These are phyloP conservation scores for Boletellus dicymbophilus DNA, from an alignment of 1,284 basidiomycete genomes.

Conservation along the genomic window DNA sequence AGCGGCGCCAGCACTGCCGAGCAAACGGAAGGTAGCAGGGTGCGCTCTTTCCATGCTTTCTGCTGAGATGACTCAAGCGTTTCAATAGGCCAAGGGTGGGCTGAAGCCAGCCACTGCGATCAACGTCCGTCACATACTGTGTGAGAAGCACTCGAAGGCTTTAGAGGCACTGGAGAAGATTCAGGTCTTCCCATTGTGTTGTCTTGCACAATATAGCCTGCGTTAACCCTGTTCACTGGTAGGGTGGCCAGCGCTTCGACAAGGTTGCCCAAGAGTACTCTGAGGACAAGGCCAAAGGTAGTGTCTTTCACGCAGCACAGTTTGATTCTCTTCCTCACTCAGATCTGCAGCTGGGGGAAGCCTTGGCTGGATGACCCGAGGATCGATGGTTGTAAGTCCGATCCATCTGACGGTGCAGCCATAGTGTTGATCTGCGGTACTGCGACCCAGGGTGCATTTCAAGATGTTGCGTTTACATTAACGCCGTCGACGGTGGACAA, in stretches of 20 bases:
- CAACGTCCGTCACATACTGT: constrained; percentile 84
- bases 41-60: constrained; percentile 9
- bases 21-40: constrained; percentile 29
- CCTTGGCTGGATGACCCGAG: constrained; percentile 82
- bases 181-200: constrained; percentile 50
- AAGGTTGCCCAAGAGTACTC: constrained; percentile 87
- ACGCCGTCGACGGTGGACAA: constrained; percentile 79
- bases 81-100: constrained; percentile 49
- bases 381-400: constrained; percentile 69
- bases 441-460: constrained; percentile 60
- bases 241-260: constrained; percentile 78
- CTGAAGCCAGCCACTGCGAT: constrained; percentile 77
- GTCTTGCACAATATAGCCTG: constrained; percentile 1
- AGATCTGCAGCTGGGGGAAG: constrained; percentile 69
- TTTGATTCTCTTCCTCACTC: constrained; percentile 4
- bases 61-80: neutral
- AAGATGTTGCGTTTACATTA: constrained; percentile 80
- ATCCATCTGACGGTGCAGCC: neutral
- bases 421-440: neutral
- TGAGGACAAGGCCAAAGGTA: constrained; percentile 87
- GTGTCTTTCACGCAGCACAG: neutral
- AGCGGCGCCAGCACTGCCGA: constrained; percentile 32
- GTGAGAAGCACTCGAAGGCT: constrained; percentile 82
- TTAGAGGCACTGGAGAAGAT: constrained; percentile 77
- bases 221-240: constrained; percentile 6